Base-by-base conservation (phyloP, 768 basidiomycete genomes). In the Gelatoporia subvermispora region DNA sequence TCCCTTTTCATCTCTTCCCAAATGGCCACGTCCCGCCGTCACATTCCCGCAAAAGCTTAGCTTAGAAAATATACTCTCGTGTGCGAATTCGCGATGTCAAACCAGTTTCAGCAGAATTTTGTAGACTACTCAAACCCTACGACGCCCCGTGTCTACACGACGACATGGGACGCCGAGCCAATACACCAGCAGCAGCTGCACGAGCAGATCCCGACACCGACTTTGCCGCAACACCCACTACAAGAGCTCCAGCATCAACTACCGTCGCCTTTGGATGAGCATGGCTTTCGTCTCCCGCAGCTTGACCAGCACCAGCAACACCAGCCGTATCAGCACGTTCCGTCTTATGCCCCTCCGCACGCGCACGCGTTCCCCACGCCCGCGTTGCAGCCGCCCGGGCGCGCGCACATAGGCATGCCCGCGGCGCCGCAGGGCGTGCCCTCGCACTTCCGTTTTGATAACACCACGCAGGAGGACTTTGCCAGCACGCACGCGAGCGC, bases 41-140 rank as follows among this genome's bases (percentile, higher is more conserved):
- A 13, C 28, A 7, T 5, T 31, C 28, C 13, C 13, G 28, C 28
- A 31, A 5, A 13, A 31, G 28, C 28, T 31, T 31, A 31, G 28
- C 5, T 5, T 13, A 7, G 5, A 31, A 13, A 31, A 13, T 31
- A 31, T 31, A 31, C 43, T 40, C 49, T 42, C 45, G 43, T 37
- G 46, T 49, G 45, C 45, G 31, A 24, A 36, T 36, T 47, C 47
- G 47, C 53, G 48, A 60, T 60, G 58, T 52, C 55, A 55, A 52
- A 53, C 51, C 46, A 49, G 24, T 59, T 46, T 45, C 55, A 51
- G 34, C 56, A 53, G n/a, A n/a, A n/a, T 23, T 58, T 51, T 45
- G 48, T 52, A 50, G 54, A 59, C 57, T 53, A 56, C 43, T 56
- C 57, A 16, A 54, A 53, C 39, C 52, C 57, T 11, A 37, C 52